Evolutionary conservation across 768 basidiomycete genomes (phyloP).

Genomic region (Tulasnella sp.): DNA sequence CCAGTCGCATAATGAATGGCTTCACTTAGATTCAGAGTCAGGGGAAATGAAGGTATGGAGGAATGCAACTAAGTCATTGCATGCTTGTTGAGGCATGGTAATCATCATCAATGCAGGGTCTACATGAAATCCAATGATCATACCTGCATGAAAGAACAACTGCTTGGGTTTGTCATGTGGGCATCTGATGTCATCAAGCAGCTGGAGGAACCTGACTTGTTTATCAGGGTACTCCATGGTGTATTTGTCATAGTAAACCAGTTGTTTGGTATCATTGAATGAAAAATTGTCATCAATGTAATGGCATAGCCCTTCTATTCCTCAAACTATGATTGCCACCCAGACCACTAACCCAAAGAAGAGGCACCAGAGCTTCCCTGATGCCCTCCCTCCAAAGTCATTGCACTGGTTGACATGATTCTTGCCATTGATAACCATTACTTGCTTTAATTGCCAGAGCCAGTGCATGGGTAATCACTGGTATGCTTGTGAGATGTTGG

Average conservation of each 20-base stretch:
- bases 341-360: slow-evolving; percentile 31
- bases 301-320: slow-evolving; percentile 21
- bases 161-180: slow-evolving; percentile 35
- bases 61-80: slow-evolving; percentile 16
- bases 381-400: slow-evolving; percentile 28
- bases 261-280: slow-evolving; percentile 20
- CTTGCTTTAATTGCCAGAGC: slow-evolving; percentile 35
- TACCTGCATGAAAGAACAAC: slow-evolving; percentile 26
- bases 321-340: slow-evolving; percentile 26
- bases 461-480: slow-evolving; percentile 30
- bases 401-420: slow-evolving; percentile 29
- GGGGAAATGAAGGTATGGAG: slow-evolving; percentile 17
- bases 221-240: slow-evolving; percentile 23
- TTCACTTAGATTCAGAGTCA: slow-evolving; percentile 11
- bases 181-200: slow-evolving; percentile 35
- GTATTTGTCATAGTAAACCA: slow-evolving; percentile 29
- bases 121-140: slow-evolving; percentile 34
- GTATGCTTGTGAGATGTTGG: slow-evolving; percentile 33
- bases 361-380: slow-evolving; percentile 24
- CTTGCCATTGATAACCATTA: slow-evolving; percentile 24
- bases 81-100: slow-evolving; percentile 21
- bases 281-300: slow-evolving; percentile 33
- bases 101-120: slow-evolving; percentile 29
- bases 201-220: slow-evolving; percentile 29
- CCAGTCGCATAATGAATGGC: slow-evolving; percentile 21